Conservation (phyloP, 2,329 filamentous ascomycete species). For the Pyricularia pennisetigena region DNA sequence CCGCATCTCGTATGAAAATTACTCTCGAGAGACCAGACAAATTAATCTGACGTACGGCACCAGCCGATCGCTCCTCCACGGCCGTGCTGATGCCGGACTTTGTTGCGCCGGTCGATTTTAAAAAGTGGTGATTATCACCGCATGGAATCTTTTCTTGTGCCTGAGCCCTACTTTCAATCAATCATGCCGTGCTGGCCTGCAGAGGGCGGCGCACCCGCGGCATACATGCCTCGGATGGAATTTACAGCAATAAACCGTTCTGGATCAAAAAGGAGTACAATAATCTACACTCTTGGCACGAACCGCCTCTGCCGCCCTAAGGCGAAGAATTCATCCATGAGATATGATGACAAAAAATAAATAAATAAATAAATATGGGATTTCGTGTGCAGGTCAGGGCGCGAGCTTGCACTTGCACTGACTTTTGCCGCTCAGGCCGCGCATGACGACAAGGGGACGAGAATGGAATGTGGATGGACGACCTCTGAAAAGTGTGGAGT, state of each 20-base stretch:
- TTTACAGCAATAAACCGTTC: not conserved
- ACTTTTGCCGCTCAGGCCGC: slow-evolving; percentile 8
- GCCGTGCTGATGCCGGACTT: not conserved
- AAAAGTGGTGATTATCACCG: not conserved
- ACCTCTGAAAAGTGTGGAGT: not conserved
- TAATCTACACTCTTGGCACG: not conserved
- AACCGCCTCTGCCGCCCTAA: not conserved
- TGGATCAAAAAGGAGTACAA: not conserved
- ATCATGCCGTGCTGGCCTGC: not conserved
- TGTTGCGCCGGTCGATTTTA: not conserved
- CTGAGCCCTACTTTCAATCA: not conserved
- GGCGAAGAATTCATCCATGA: not conserved
- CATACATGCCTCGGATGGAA: not conserved
- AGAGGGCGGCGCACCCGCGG: too few species aligned
- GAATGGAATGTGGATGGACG: not conserved
- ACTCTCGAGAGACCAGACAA: not conserved
- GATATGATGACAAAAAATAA: too few species aligned
- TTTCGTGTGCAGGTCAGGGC: not conserved
- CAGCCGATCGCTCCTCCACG: not conserved
- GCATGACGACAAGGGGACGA: not conserved
- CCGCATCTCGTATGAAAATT: not conserved
- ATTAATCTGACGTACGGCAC: not conserved
- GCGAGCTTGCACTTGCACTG: slow-evolving; percentile 9
- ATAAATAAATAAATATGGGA: not conserved
- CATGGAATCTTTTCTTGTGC: not conserved